phyloP scores from a whole-genome alignment of 305 asterid genomes.

The Withania somnifera region DNA sequence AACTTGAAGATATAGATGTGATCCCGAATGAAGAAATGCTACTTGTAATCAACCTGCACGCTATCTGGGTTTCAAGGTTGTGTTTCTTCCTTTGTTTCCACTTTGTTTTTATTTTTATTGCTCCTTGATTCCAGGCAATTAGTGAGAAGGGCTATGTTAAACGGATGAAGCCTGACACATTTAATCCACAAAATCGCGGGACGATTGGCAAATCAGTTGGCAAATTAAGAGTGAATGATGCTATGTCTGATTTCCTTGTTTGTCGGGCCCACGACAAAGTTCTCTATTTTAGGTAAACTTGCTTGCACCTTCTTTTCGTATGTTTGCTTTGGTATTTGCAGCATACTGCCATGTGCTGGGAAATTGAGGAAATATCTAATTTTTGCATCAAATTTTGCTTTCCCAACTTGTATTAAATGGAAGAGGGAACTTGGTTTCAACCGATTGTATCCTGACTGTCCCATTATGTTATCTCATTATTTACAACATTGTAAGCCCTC shows the following conservation, averaged over 20 bases:
- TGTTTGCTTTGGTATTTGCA: not conserved
- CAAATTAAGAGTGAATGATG: conserved; percentile 78
- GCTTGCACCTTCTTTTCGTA: not conserved
- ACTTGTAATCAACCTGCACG: conserved; percentile 34
- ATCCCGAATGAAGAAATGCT: conserved; percentile 96
- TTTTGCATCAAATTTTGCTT: not conserved
- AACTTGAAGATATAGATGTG: conserved; percentile 82
- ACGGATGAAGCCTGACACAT: conserved; percentile 95
- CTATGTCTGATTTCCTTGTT: conserved; percentile 92
- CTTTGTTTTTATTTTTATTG: conserved; percentile 6
- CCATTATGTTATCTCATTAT: not conserved
- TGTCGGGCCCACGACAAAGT: conserved; percentile 92
- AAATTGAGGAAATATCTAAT: not conserved
- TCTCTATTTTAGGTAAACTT: conserved; percentile 79
- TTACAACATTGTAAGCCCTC: not conserved
- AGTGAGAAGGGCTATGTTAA: conserved; percentile 98
- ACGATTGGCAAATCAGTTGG: conserved; percentile 98
- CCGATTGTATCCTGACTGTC: not conserved
- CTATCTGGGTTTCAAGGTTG: not conserved
- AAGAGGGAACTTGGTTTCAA: not conserved
- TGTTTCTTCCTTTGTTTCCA: not conserved
- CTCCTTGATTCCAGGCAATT: conserved; percentile 54
- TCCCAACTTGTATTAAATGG: not conserved
- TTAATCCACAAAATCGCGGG: conserved; percentile 88
- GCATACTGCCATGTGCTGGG: not conserved